Base-by-base conservation (phyloP, 371 early-diverging fungal species). In the Circinella minor region DNA sequence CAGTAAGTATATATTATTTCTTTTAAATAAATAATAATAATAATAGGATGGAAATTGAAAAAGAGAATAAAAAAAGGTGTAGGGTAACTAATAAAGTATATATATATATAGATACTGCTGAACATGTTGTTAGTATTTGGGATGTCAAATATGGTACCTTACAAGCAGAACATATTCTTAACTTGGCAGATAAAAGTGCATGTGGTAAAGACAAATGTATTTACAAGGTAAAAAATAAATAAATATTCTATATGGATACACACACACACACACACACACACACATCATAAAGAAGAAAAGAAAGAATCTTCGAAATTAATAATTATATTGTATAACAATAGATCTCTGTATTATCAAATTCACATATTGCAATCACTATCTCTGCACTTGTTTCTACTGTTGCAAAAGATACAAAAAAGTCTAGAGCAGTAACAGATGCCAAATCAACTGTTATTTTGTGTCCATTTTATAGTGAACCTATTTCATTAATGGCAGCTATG, bases 91-190 rank as follows among this genome's bases (percentile, higher is more conserved):
- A 27, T 2, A 27, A 2, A 27, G 27, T 27, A 27, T 27, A 27
- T 27, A 27, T 27, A 39, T 15, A 49, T 49, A n/a, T 3, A 67
- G 78, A 55, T 20, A 51, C 55, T 8, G 65, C 76, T 13, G 88
- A 89, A 47, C 87, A 88, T 64, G 81, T 88, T 3, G 67, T 92
- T 36, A 89, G 90, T 17, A 83, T 92, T 27, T 92, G 93, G 93
- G 93, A 92, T 69, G 81, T 84, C 55, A 79, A 81, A 55, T 92
- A 90, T 61, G 91, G 91, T 62, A 91, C 93, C 0, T 78, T 90
- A 4, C 93, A 91, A 70, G 82, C 89, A 14, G 79, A 82, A 34
- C 83, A 78, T 54, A 73, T 64, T 36, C 61, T 81, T 55, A 67
- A 79, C 27, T 65, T 63, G 67, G 57, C 76, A 70, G 61, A 74